Evolutionary conservation across 2,329 filamentous ascomycete species (phyloP), one percentile per base, ranked within the genome.

Genomic region (Venturia aucupariae): DNA sequence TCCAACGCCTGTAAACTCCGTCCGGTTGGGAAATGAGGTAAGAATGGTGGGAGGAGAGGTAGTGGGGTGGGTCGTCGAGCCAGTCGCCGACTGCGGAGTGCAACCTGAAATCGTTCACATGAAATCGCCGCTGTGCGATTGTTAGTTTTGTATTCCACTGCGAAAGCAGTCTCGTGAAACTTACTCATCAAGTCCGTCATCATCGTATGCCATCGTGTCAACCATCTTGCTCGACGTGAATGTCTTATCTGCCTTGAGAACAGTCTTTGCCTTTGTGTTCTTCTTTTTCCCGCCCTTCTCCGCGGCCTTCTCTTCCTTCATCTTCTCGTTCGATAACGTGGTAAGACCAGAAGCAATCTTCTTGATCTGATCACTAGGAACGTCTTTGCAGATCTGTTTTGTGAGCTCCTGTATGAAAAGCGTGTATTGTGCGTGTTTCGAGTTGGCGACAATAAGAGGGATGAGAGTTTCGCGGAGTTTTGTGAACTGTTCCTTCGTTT

Each of bases 271-370:
- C 86, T 97, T 97, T 67, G 90, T 89, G 4, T 92, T 92, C 84
- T 97, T 97, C 86, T 97, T 99, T 89, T 97, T 99, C 72, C 88
- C 90, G 64, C 90, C 87, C 82, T 96, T 97, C 69, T 96, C 91
- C 3, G 90, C 86, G 4, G 88, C 87, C 84, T 97, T 97, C 84
- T 99, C 94, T 77, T 97, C 92, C 81, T 92, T 95, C 88, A 97
- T 88, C 84, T 96, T 97, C 84, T 97, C 94, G 75, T 99, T 99
- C 74, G 90, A 85, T 65, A 96, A 83, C 5, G 92, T 88, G n/a
- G 92, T 96, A 72, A 99, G 78, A 5, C 85, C 84, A 76, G 90
- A 95, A 15, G 91, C 86, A 69, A 96, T 85, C 83, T 97, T 97
- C 85, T 97, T 97, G 78, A 97, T 92, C 79, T 97, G 92, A 65